Evolutionary conservation across 2,329 filamentous ascomycete species (phyloP).

Genomic region (Rosellinia necatrix): DNA sequence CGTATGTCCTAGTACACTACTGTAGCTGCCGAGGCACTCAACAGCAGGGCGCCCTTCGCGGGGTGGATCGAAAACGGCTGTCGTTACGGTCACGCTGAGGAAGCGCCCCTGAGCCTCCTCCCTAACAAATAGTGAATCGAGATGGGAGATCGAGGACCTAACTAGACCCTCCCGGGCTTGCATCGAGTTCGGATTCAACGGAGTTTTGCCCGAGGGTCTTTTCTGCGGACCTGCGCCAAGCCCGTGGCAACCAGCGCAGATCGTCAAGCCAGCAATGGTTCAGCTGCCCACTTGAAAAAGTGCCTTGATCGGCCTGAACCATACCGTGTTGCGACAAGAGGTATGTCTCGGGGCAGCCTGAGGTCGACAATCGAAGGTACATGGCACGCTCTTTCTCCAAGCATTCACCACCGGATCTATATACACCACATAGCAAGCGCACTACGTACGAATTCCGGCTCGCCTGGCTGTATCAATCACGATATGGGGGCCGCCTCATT

Average conservation of each 20-base stretch:
- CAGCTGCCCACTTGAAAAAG: constrained; percentile 20
- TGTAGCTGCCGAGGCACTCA: not conserved
- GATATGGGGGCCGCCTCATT: constrained; percentile 2
- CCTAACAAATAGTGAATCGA: not conserved
- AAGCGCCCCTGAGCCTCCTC: not conserved
- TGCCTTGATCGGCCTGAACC: constrained; percentile 20
- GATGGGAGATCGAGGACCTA: not conserved
- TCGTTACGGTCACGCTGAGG: not conserved
- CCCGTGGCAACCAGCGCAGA: constrained; percentile 19
- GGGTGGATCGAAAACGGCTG: not conserved
- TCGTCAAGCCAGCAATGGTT: constrained; percentile 21
- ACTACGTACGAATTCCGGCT: not conserved
- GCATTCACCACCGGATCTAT: not conserved
- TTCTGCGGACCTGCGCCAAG: constrained; percentile 21
- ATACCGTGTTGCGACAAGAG: constrained; percentile 25
- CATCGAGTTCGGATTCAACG: constrained; percentile 13
- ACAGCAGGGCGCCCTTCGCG: not conserved
- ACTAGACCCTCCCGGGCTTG: not conserved
- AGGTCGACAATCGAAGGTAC: constrained; percentile 9
- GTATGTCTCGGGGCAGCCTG: constrained; percentile 14
- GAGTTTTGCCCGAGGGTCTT: constrained; percentile 16
- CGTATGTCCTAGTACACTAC: too few species aligned
- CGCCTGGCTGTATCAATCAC: constrained; percentile 6
- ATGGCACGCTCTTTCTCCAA: not conserved
- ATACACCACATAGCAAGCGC: not conserved